Base-by-base conservation (phyloP, 495 filamentous ascomycete species). In the Tuber aestivum region DNA sequence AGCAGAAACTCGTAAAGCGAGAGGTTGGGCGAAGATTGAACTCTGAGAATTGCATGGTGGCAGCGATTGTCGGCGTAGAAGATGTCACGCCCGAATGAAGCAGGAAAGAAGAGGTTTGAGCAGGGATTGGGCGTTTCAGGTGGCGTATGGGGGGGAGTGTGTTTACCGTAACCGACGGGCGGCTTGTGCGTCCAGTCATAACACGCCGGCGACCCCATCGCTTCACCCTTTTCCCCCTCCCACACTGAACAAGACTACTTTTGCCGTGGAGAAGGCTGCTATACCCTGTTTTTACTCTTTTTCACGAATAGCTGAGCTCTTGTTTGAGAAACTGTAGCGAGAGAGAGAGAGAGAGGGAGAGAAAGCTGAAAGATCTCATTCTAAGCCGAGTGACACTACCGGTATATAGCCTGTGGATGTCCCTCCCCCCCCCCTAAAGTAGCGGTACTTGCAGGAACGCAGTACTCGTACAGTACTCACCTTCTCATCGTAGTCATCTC, bases 21-120 rank as follows among this genome's bases (percentile, higher is more conserved):
- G 56, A 65, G 56, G 56, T 65, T 65, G 56, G 56, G 56, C 18
- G n/a, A 65, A 65, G 10, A 65, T 65, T 65, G 56, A 65, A 32
- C 56, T 65, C 56, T 65, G 2, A 65, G 56, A 65, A 65, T 65
- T 65, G n/a, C 56, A 32, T 65, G n/a, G 18, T 27, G n/a, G 56
- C 27, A 65, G 56, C 9, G 56, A 3, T 56, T n/a, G 48, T n/a
- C 48, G n/a, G 48, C 48, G 48, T n/a, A 12, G 48, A 56, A 65
- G 56, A 65, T 65, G 56, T 65, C 56, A 65, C 56, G 56, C n/a
- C 56, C 56, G 12, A 32, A 65, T 16, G 0, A 32, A 65, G 56
- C n/a, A 32, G 56, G 56, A 65, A 16, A 32, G n/a, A 27, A 12
- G n/a, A 65, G n/a, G 56, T 16, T 65, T 65, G 21, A 1, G n/a